Evolutionary conservation across 164 flowering plant species (phyloP).

Genomic region (Brasenia schreberi): DNA sequence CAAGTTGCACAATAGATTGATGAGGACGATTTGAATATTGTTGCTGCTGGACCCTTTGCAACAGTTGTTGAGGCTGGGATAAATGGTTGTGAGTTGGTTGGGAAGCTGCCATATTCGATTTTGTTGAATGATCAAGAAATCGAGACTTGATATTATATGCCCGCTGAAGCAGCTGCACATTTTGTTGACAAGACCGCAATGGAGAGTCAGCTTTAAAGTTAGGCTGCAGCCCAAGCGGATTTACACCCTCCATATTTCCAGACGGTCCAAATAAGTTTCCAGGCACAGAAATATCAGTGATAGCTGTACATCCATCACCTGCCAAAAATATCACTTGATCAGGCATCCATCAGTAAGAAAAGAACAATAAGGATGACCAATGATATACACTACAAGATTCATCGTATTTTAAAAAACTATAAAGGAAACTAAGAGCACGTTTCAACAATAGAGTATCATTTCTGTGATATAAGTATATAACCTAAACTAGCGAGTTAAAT

Average conservation of each 20-base stretch:
- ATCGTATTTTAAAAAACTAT: background rate
- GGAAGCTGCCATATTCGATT: slow-evolving; percentile 37
- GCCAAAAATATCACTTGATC: slow-evolving; percentile 16
- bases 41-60: slow-evolving; percentile 22
- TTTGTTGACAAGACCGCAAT: slow-evolving; percentile 35
- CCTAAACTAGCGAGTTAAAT: background rate
- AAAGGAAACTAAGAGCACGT: background rate
- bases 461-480: background rate
- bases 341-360: slow-evolving; percentile 8
- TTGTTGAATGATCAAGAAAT: slow-evolving; percentile 34
- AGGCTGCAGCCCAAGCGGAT: slow-evolving; percentile 34
- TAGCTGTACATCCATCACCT: slow-evolving; percentile 56
- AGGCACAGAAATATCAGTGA: slow-evolving; percentile 48
- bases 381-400: too few species aligned
- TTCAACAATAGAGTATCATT: background rate
- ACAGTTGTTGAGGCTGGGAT: slow-evolving; percentile 37
- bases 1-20: slow-evolving; percentile 40
- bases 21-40: slow-evolving; percentile 39
- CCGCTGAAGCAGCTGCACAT: slow-evolving; percentile 32
- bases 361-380: background rate
- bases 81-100: slow-evolving; percentile 24
- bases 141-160: slow-evolving; percentile 31
- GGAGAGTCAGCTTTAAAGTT: slow-evolving; percentile 29
- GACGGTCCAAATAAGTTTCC: slow-evolving; percentile 50
- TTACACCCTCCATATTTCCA: slow-evolving; percentile 37